A percentile compares a stretch with the other conserved stretches of the same genome.
Conservation (phyloP, 768 basidiomycete species). For the Agaricus sinodeliciosus region DNA sequence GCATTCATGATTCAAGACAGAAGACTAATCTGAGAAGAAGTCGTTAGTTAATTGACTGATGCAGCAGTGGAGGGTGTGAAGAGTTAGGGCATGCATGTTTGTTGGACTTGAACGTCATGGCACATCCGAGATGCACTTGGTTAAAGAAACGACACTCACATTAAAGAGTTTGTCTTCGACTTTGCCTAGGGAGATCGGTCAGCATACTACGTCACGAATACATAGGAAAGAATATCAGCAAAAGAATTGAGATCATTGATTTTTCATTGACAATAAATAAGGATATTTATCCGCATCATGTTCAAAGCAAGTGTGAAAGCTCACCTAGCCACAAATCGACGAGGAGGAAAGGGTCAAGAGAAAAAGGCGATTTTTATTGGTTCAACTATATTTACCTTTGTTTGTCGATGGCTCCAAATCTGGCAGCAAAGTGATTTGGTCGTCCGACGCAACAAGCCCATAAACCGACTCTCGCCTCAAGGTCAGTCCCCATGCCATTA, state of each 20-base stretch:
- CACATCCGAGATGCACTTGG: neutral
- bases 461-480: slow-evolving; percentile 53
- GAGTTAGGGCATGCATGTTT: slow-evolving; percentile 3
- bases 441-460: slow-evolving; percentile 23
- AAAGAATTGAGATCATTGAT: slow-evolving; percentile 44
- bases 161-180: neutral
- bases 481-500: slow-evolving; percentile 43
- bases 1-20: slow-evolving; percentile 66
- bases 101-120: slow-evolving; percentile 4
- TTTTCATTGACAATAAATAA: slow-evolving; percentile 76
- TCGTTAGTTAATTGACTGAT: slow-evolving; percentile 10
- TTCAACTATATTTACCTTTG: slow-evolving; percentile 19
- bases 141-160: neutral
- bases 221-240: slow-evolving; percentile 30
- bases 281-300: slow-evolving; percentile 43
- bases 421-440: slow-evolving; percentile 16
- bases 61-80: neutral
- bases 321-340: slow-evolving; percentile 16
- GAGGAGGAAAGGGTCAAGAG: slow-evolving; percentile 11
- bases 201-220: neutral
- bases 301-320: slow-evolving; percentile 14
- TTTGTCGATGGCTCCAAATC: slow-evolving; percentile 24
- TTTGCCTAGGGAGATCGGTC: neutral
- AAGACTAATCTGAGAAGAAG: slow-evolving; percentile 12
- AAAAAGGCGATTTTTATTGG: slow-evolving; percentile 9